phyloP scores from a whole-genome alignment of 306 rosid genomes.

The Lathyrus oleraceus region DNA sequence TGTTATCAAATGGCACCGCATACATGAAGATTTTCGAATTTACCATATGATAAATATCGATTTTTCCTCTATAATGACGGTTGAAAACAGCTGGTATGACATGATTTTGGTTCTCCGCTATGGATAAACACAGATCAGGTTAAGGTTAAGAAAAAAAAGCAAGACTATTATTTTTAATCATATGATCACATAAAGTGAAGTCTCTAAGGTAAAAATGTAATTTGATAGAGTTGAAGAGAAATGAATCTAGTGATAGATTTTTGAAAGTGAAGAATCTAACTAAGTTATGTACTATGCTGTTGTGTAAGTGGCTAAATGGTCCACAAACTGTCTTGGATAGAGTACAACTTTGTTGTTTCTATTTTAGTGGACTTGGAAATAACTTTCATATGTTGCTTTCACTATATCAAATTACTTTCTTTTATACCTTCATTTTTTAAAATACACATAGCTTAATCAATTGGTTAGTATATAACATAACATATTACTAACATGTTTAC shows the following conservation, averaged over 20 bases:
- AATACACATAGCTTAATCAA: no score
- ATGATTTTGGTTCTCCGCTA: no score
- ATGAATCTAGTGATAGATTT: constrained; percentile 41
- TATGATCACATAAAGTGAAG: background rate
- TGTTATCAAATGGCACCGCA: no score
- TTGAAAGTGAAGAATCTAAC: constrained; percentile 41
- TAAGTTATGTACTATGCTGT: constrained; percentile 25
- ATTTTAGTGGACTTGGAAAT: background rate
- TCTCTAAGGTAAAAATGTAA: constrained; percentile 24
- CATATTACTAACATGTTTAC: no score
- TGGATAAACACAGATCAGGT: background rate
- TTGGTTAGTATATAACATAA: no score
- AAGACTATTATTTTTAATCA: background rate
- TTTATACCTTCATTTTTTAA: background rate
- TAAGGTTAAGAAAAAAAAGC: background rate
- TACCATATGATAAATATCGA: no score
- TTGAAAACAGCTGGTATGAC: no score
- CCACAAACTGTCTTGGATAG: constrained; percentile 20
- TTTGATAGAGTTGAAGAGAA: constrained; percentile 13
- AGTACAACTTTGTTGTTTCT: constrained; percentile 39
- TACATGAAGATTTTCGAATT: no score
- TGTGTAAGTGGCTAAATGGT: constrained; percentile 27
- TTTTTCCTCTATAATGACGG: no score
- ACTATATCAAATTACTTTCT: constrained; percentile 16
- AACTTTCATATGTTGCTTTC: constrained; percentile 29